Conservation (phyloP, 2,329 filamentous ascomycete species). For the Tympanopsis confertula region DNA sequence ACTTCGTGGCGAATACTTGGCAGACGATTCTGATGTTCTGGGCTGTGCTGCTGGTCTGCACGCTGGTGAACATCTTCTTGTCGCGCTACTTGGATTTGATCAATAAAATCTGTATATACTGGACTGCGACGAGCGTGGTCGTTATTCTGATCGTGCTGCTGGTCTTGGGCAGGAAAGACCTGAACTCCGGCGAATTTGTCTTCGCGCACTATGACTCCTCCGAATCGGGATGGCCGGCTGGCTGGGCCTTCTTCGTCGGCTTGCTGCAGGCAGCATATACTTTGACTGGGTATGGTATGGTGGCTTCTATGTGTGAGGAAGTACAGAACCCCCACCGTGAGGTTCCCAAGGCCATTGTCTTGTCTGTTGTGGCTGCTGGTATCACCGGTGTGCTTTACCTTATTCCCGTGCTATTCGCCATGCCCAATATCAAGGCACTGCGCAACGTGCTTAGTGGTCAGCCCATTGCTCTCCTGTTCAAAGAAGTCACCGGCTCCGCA, state of each 20-base stretch:
- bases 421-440: conserved; percentile 54
- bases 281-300: conserved; percentile 58
- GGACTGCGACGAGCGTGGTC: conserved; percentile 54
- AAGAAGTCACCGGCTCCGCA: conserved; percentile 60
- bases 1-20: conserved; percentile 55
- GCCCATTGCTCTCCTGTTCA: conserved; percentile 67
- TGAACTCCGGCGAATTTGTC: conserved; percentile 52
- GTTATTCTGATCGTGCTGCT: conserved; percentile 37
- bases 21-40: conserved; percentile 64
- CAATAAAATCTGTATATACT: conserved; percentile 64
- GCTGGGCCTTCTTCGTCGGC: conserved; percentile 65
- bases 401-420: conserved; percentile 64
- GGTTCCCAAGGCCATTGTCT: conserved; percentile 60
- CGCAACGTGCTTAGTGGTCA: conserved; percentile 60
- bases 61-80: conserved; percentile 52
- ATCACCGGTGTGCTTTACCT: conserved; percentile 57
- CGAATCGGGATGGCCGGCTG: conserved; percentile 46
- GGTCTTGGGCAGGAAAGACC: conserved; percentile 35
- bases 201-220: conserved; percentile 59
- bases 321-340: conserved; percentile 57
- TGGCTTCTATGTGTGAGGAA: conserved; percentile 63
- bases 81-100: conserved; percentile 50
- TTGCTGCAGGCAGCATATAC: conserved; percentile 54
- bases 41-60: conserved; percentile 57
- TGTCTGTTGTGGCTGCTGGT: conserved; percentile 56